phyloP scores from a whole-genome alignment of 2,329 filamentous ascomycete genomes.

The Microcyclospora pomicola region DNA sequence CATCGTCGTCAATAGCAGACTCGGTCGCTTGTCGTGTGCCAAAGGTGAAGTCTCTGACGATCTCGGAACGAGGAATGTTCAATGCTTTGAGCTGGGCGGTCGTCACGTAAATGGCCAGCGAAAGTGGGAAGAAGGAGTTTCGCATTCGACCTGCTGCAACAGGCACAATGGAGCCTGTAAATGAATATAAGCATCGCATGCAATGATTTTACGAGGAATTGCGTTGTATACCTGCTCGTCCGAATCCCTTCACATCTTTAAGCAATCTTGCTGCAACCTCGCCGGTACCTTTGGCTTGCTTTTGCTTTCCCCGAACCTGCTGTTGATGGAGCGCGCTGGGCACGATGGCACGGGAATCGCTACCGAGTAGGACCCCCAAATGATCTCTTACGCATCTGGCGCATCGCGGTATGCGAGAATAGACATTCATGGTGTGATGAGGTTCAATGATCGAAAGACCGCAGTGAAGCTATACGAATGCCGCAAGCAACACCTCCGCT shows the following conservation, averaged over 20 bases:
- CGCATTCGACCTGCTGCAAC: constrained; percentile 41
- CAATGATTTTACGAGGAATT: neutral
- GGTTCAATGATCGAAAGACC: no score
- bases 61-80: constrained; percentile 28
- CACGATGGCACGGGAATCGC: no score
- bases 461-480: no score
- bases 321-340: constrained; percentile 9
- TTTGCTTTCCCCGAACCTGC: constrained; percentile 25
- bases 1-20: neutral
- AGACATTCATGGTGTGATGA: no score
- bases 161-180: constrained; percentile 38
- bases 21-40: constrained; percentile 2
- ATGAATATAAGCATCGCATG: constrained; percentile 1
- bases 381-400: no score
- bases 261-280: constrained; percentile 38
- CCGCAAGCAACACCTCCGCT: no score
- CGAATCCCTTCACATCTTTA: constrained; percentile 39
- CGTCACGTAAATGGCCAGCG: constrained; percentile 40
- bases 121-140: constrained; percentile 39
- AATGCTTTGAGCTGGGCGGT: constrained; percentile 31
- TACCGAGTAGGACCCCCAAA: no score
- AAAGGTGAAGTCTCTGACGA: constrained; percentile 36
- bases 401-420: no score
- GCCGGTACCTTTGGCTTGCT: constrained; percentile 15
- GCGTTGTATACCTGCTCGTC: constrained; percentile 26